Evolutionary conservation across 257 asterid species (phyloP), one percentile per base, ranked within the genome.

Genomic region (Mitragyna speciosa): DNA sequence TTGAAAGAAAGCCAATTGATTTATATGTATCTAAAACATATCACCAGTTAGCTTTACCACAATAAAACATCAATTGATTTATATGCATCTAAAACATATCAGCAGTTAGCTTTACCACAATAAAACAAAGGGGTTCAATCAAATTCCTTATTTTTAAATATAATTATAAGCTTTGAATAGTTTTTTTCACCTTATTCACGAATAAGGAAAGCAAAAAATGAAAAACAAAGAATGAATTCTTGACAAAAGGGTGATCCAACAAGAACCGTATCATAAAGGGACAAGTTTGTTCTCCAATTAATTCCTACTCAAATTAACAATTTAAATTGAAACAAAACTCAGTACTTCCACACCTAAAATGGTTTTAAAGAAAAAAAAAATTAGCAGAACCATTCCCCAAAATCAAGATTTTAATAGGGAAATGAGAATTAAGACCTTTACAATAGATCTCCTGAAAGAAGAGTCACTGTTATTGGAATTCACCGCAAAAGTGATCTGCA

Each of bases 401-500:
- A 39, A 54, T 26, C 14, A 28, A 39, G 58, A 43, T 51, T 70
- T 5, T 5, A 45, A 45, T 10, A 28, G 16, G 15, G 12, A 39
- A 52, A 16, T 1, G 54, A 36, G 22, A 51, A 78, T 22, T 7
- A 1, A 2, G 47, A 79, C 83, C 83, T 72, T 79, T 26, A 79
- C 48, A 24, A 63, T 31, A n/a, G 83, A 79, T 48, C 77, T 72
- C 78, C 74, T 51, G 28, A 14, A 26, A 72, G 61, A 63, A 49
- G 78, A 28, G 17, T 79, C 83, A 22, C 65, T 33, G 12, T 26
- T 45, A 63, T 58, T 48, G 31, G 83, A 69, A 54, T 69, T 31
- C 49, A 72, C 74, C 3, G 68, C 78, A 72, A 63, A 43, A 70
- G 74, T 72, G 28, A 61, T 69, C 83, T 79, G 78, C 74, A 79